Evolutionary conservation across 78 protist species (phyloP).

Genomic region (Thecamonas trahens): DNA sequence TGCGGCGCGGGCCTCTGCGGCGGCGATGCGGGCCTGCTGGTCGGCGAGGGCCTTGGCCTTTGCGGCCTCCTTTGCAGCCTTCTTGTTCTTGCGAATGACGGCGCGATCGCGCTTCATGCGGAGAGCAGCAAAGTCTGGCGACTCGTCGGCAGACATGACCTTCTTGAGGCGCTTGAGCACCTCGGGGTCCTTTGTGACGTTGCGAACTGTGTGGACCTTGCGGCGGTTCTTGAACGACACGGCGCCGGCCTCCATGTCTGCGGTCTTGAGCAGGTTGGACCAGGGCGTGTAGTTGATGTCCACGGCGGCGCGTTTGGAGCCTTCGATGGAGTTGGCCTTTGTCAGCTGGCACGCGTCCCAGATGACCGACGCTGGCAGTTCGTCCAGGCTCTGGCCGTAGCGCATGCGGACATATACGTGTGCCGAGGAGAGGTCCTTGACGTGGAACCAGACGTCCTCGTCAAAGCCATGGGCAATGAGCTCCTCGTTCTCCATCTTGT

Average conservation of each 20-base stretch:
- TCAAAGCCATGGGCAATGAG: constrained; percentile 81
- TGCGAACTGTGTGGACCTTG: background rate
- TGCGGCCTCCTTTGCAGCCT: background rate
- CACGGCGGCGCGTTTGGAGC: background rate
- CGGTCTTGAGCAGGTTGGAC: constrained; percentile 81
- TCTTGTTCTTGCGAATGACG: background rate
- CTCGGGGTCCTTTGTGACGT: constrained; percentile 8
- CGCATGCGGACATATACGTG: constrained; percentile 86
- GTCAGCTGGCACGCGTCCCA: constrained; percentile 83
- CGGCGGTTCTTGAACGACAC: constrained; percentile 56
- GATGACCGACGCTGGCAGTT: constrained; percentile 68
- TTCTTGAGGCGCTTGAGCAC: constrained; percentile 19
- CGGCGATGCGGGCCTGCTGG: too few relatives aligned
- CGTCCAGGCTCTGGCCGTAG: constrained; percentile 44
- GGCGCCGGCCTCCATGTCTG: constrained; percentile 87
- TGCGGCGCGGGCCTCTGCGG: too few relatives aligned
- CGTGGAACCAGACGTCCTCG: constrained; percentile 95
- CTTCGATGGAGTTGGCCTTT: constrained; percentile 87
- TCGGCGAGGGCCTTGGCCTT: background rate
- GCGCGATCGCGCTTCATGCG: background rate
- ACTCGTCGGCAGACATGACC: constrained; percentile 25
- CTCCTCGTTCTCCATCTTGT: constrained; percentile 90
- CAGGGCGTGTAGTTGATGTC: constrained; percentile 83
- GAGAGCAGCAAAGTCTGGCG: background rate
- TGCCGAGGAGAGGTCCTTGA: constrained; percentile 84